Base-by-base conservation (phyloP, 495 filamentous ascomycete species). In the Talaromyces proteolyticus region DNA sequence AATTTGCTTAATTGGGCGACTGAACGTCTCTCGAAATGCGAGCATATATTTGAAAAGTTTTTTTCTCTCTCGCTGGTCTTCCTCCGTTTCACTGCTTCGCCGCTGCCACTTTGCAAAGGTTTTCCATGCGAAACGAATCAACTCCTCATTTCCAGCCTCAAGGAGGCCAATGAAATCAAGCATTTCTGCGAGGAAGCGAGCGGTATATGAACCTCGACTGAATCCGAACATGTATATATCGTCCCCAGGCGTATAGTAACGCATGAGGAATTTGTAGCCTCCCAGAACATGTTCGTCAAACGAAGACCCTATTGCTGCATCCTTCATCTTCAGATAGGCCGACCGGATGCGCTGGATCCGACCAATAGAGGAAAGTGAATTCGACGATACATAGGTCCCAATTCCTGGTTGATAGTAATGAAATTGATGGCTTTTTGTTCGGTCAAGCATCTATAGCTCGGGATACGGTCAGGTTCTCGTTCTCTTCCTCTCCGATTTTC, bases 201-300 rank as follows among this genome's bases (percentile, higher is more conserved):
- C 89, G 19, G 88, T 89, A 61, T 93, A 95, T n/a, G 88, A 81
- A 6, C 89, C 89, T 17, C 89, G 81, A 34, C 83, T 87, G 72
- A 94, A 95, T 11, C 89, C 89, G 42, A 93, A 92, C 57, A 93
- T 79, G 47, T 70, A 82, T 47, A 93, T 90, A 58, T 91, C 82
- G 53, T 93, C 87, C 4, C 87, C 89, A 0, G 82, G 80, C 11
- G 73, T 70, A 58, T 94, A 94, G 65, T 89, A 90, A 23, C 86
- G 81, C 89, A 94, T 94, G 29, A 92, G 70, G 65, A 94, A 93
- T 52, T 87, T 88, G 62, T 94, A 94, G 17, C 87, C 88, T 11
- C 84, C 89, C 54, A 93, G 80, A 21, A 89, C 87, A 66, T 94
- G 89, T 12, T 88, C 79, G 53, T 84, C 87, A 53, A 95, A 94